Evolutionary conservation across 257 asterid species (phyloP), one percentile per base, ranked within the genome.

Genomic region (Perilla frutescens): DNA sequence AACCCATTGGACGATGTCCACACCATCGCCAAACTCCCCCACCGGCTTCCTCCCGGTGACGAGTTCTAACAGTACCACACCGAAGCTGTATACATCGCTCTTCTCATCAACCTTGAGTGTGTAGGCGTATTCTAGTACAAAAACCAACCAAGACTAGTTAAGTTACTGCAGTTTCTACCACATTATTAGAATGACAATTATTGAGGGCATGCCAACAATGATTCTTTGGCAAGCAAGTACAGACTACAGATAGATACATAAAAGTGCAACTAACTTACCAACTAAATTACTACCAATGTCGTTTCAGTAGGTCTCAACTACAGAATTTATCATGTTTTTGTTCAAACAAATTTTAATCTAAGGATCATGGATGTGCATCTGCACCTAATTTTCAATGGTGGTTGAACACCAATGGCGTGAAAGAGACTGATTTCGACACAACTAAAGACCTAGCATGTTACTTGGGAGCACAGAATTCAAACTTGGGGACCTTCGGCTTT

Each of bases 1-100:
- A 3, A 94, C 97, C 99, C 99, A 94, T 71, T 94, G 97, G 43
- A 94, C 99, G 54, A 94, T 94, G 85, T 94, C 98, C 9, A 94
- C 97, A 8, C 98, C 98, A 7, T 94, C 98, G 0, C 98, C 98
- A 51, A 94, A 94, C 72, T 94, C 98, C 31, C 98, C 97, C 0
- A 94, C 97, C 0, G 98, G 98, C 76, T 90, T 91, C 72, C 88
- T 82, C 12, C 98, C 98, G 0, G 88, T 84, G 5, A 94, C 95
- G 1, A 94, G 84, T 72, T 94, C 99, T 62, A 94, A 61, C 8
- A 94, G 93, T 43, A 94, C 99, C 0, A 94, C 99, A 2, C 97
- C 99, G 4, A 90, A 94, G 69, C 97, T 94, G 89, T 94, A 94
- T 20, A 94, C 99, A 2, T 94, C 99, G 47, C 99, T 94, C 86